phyloP scores from a whole-genome alignment of 2,329 filamentous ascomycete species.

The Thielaviopsis musarum region DNA sequence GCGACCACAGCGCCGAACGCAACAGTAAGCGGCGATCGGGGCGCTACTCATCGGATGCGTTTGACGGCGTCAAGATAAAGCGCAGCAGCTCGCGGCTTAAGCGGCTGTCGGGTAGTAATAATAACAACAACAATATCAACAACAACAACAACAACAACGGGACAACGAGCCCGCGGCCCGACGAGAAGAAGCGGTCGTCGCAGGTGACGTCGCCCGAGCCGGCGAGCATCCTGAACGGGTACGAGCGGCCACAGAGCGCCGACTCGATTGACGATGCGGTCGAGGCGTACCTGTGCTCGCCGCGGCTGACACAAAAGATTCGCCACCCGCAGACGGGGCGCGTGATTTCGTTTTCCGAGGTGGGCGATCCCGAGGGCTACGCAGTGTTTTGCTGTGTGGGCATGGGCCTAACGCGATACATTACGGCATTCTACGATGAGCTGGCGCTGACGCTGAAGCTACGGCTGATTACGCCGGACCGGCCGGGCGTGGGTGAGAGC shows the following conservation, averaged over 20 bases:
- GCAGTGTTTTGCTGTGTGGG: slow-evolving; percentile 94
- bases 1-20: slow-evolving; percentile 32
- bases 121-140: neutral
- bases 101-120: slow-evolving; percentile 29
- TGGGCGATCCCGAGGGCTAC: slow-evolving; percentile 79
- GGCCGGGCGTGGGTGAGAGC: slow-evolving; percentile 85
- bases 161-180: slow-evolving; percentile 25
- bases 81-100: slow-evolving; percentile 42
- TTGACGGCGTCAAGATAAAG: slow-evolving; percentile 29
- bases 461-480: slow-evolving; percentile 81
- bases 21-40: slow-evolving; percentile 27
- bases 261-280: slow-evolving; percentile 86
- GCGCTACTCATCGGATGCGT: slow-evolving; percentile 30
- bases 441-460: slow-evolving; percentile 75
- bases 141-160: too few species aligned
- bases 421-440: slow-evolving; percentile 96
- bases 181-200: slow-evolving; percentile 20
- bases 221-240: slow-evolving; percentile 28
- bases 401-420: slow-evolving; percentile 91
- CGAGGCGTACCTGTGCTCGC: slow-evolving; percentile 65
- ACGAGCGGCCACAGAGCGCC: slow-evolving; percentile 59
- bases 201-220: slow-evolving; percentile 16
- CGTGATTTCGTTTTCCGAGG: slow-evolving; percentile 88
- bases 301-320: slow-evolving; percentile 76
- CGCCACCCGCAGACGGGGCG: slow-evolving; percentile 71